A percentile compares a stretch with the other conserved stretches of the same genome.
Conservation (phyloP, 2,329 filamentous ascomycete genomes). For the Penicillium aurantiogriseum region DNA sequence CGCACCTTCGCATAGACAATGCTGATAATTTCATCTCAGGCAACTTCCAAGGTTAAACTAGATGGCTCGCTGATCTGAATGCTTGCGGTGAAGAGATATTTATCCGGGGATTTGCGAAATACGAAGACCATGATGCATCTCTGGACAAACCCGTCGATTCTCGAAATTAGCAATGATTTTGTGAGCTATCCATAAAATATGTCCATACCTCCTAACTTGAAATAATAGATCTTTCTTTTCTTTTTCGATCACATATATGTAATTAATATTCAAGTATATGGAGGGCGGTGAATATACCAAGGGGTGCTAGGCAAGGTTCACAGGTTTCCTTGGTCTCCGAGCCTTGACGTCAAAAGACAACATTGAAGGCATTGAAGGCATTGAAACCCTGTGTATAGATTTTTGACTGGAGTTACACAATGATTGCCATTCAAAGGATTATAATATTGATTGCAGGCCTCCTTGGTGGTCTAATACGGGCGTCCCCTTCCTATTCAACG, state of each 20-base stretch:
- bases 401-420: not conserved
- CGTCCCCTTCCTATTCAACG: conserved; percentile 3
- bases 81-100: not conserved
- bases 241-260: too few species aligned
- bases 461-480: conserved; percentile 7
- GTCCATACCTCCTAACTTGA: too few species aligned
- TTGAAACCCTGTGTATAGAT: too few species aligned
- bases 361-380: not conserved
- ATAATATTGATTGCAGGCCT: conserved; percentile 5
- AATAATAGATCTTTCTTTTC: too few species aligned
- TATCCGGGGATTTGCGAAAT: not conserved
- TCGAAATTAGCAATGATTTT: not conserved
- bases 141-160: not conserved
- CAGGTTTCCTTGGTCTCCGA: not conserved
- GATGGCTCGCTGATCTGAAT: not conserved
- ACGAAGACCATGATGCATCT: not conserved
- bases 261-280: too few species aligned
- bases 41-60: not conserved
- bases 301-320: not conserved
- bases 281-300: not conserved
- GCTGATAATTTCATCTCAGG: not conserved
- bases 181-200: not conserved
- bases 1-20: not conserved
- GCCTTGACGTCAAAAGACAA: not conserved
- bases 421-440: not conserved